Evolutionary conservation across 768 basidiomycete species (phyloP), one percentile per base, ranked within the genome.

Genomic region (Suillus lakei): DNA sequence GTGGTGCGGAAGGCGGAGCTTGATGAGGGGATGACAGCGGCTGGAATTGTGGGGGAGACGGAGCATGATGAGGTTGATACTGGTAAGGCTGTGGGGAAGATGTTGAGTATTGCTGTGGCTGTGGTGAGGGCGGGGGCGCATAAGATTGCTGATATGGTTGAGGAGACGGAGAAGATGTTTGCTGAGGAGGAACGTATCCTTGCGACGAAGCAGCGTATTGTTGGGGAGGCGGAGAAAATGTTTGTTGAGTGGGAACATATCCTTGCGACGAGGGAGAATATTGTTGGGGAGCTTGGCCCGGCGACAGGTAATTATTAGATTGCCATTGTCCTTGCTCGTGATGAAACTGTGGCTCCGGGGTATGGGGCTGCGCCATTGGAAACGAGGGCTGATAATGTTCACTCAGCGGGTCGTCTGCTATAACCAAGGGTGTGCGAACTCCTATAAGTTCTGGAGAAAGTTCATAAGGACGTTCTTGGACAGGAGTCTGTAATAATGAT

Each of bases 11-110:
- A 46, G 39, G 53, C 28, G 21, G 66, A 58, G 68, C 65, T 5
- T 51, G 62, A 51, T 66, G 55, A 21, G 64, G 64, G 78, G 71
- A 82, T 83, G 28, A 71, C 70, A 54, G 13, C 34, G 62, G 54
- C 7, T 54, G 39, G 43, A 65, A 56, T 30, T 56, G 53, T 5
- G 26, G 66, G 18, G 13, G 21, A 30, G 48, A 21, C 16, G 46
- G 34, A 6, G 5, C 13, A 39, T 62, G 28, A 28, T 62, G 61
- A 7, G 26, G 41, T 8, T 65, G 70, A 53, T 70, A 66, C 55
- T 66, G 75, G 50, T 73, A 69, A 46, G 55, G 61, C 30, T 70
- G 67, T 28, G 54, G 55, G 23, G 28, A 53, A 34, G 34, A 38
- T 23, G 64, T 5, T 34, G 59, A 50, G 46, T 73, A 68, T n/a